A percentile compares a stretch with the other conserved stretches of the same genome.
Evolutionary conservation across 2,329 filamentous ascomycete species (phyloP).

Genomic region (Chalaropsis thielavioides): DNA sequence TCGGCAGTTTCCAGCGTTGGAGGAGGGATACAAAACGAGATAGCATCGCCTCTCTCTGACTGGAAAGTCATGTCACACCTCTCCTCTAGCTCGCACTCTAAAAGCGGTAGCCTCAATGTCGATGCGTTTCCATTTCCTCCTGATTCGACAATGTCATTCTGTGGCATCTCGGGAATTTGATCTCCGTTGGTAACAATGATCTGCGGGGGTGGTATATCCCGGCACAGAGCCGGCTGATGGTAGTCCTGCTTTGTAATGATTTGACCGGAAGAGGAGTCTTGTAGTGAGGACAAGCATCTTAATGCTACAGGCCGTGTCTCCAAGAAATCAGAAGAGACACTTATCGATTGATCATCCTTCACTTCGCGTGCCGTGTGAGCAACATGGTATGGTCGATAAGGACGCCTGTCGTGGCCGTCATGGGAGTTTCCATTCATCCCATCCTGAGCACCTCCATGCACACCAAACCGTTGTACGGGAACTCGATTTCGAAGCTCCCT

Average conservation of each 20-base stretch:
- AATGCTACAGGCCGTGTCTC: not conserved
- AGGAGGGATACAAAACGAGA: not conserved
- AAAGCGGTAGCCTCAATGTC: not conserved
- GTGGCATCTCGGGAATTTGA: not conserved
- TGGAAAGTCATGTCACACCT: not conserved
- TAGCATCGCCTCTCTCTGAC: not conserved
- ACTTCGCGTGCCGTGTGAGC: not conserved
- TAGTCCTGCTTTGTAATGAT: not conserved
- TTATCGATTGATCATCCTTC: not conserved
- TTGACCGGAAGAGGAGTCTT: not conserved
- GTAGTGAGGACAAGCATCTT: not conserved
- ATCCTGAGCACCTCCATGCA: slow-evolving; percentile 1
- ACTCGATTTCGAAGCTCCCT: slow-evolving; percentile 5
- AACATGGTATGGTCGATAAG: slow-evolving; percentile 10
- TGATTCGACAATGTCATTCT: not conserved
- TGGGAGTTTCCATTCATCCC: not conserved
- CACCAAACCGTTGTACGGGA: slow-evolving; percentile 1
- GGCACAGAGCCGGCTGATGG: not conserved
- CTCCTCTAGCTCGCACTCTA: not conserved
- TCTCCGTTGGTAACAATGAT: not conserved
- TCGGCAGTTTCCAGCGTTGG: not conserved
- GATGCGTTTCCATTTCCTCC: not conserved
- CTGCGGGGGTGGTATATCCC: not conserved
- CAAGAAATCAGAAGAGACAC: not conserved
- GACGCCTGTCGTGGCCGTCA: slow-evolving; percentile 6